A percentile compares a stretch with the other conserved stretches of the same genome.
phyloP scores from a whole-genome alignment of 1,139 yeast species.

The Candida labiduridarum region DNA sequence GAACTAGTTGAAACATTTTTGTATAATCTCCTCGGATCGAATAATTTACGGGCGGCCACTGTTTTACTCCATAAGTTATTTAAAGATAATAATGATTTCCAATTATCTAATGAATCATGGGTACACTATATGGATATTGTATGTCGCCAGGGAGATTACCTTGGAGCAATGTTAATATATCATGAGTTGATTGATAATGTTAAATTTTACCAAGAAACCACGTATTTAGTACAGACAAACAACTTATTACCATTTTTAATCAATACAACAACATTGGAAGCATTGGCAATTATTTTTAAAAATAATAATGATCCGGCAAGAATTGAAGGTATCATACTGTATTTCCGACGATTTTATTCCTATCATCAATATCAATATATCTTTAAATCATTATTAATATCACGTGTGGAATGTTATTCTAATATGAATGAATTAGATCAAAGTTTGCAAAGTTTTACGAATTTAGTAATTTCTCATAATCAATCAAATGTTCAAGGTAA shows the following conservation, averaged over 20 bases:
- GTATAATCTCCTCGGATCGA: conserved; percentile 20
- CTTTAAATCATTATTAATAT: conserved; percentile 29
- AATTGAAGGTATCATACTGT: conserved; percentile 33
- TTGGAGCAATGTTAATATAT: conserved; percentile 38
- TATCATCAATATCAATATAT: conserved; percentile 22
- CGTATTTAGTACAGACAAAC: conserved; percentile 22
- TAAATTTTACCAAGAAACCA: conserved; percentile 20
- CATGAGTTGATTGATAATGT: conserved; percentile 39
- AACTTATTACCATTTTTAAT: conserved; percentile 35
- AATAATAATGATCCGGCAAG: conserved; percentile 28
- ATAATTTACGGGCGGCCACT: conserved; percentile 24
- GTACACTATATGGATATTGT: conserved; percentile 28
- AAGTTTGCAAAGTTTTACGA: conserved; percentile 30
- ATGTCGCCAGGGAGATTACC: conserved; percentile 26
- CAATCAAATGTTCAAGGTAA: conserved; percentile 8
- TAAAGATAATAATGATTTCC: conserved; percentile 17
- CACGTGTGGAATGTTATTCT: conserved; percentile 37
- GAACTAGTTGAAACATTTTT: conserved; percentile 25
- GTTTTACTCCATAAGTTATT: conserved; percentile 28
- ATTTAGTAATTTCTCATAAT: conserved; percentile 19
- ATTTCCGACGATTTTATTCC: conserved; percentile 45
- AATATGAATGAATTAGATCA: conserved; percentile 22
- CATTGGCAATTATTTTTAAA: conserved; percentile 31
- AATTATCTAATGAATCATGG: conserved; percentile 42
- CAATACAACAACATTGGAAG: conserved; percentile 26